Percentiles rank a stretch among this genome's conserved stretches.
These are phyloP conservation scores for Madurella mycetomatis DNA, from an alignment of 2,329 filamentous ascomycete species.

Conservation along the genomic window DNA sequence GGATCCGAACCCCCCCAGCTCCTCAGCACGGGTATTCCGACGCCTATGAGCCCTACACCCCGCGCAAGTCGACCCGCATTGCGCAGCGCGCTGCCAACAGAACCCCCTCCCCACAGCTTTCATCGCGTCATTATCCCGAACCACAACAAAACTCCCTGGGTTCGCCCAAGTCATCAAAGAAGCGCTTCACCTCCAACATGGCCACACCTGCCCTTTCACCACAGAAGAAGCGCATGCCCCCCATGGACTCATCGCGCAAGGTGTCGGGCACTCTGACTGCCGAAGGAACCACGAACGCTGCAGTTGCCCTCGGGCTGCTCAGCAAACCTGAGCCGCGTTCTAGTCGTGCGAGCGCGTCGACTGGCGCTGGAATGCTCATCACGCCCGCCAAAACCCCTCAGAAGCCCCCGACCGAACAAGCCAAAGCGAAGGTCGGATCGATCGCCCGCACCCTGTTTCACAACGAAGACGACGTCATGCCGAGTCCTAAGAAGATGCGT, in stretches of 20 bases:
- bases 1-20: conserved; percentile 62
- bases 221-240: conserved; percentile 47
- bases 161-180: conserved; percentile 28
- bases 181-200: conserved; percentile 29
- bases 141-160: conserved; percentile 26
- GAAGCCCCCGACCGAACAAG: conserved; percentile 54
- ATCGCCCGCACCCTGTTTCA: conserved; percentile 61
- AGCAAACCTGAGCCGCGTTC: conserved; percentile 30
- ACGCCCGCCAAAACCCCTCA: conserved; percentile 75
- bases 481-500: conserved; percentile 55
- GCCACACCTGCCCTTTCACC: conserved; percentile 44
- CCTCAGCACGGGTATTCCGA: conserved; percentile 65
- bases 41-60: conserved; percentile 67
- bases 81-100: conserved; percentile 49
- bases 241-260: conserved; percentile 45
- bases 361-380: conserved; percentile 56
- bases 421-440: conserved; percentile 46
- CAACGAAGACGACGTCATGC: conserved; percentile 53
- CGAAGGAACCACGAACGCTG: conserved; percentile 40
- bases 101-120: conserved; percentile 51
- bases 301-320: conserved; percentile 37
- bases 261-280: conserved; percentile 43
- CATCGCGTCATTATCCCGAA: conserved; percentile 23
- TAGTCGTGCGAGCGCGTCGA: conserved; percentile 14
- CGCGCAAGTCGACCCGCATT: conserved; percentile 64